Base-by-base conservation (phyloP, 1,139 yeast species). In the Lodderomyces metapsilosis region DNA sequence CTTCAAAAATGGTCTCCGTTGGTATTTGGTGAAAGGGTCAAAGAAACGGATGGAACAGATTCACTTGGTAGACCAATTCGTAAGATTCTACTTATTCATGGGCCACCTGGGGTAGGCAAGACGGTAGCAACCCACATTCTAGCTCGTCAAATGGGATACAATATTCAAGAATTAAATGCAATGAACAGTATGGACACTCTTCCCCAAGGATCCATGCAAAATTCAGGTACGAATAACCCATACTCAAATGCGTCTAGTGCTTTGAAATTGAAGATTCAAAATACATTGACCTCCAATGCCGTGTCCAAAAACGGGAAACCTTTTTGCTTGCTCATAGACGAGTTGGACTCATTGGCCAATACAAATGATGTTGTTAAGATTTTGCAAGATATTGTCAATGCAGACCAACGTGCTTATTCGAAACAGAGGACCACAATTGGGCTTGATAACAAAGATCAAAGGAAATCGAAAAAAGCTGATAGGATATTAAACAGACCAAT, bases 31-130 rank as follows among this genome's bases (percentile, higher is more conserved):
- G 74, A 71, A 37, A 66, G 60, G 9, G 31, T 34, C 31, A 47
- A 40, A 32, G 36, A 43, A 5, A 48, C 46, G 2, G 59, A 54
- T 10, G 44, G 46, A n/a, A 53, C 47, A 3, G 96, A 88, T 57
- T 72, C 78, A 0, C 68, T 76, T 36, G 80, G 83, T 5, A 71
- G 98, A 38, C 98, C 98, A 0, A 66, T 62, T n/a, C 74, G 73
- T 42, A 84, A 80, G 50, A 72, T 92, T 1, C 58, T 92, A 31
- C 65, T 92, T 38, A 75, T 92, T 3, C 88, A 85, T 57, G 98
- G 98, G 0, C 95, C 97, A 0, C 91, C 96, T 1, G 98, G 98
- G 1, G 75, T 87, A n/a, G 98, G 98, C 5, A 92, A 92, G 59
- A 92, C 98, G 0, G 80, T 95, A 0, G 83, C 89, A 3, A 89